A percentile compares a stretch with the other conserved stretches of the same genome.
Evolutionary conservation across 306 rosid genomes (phyloP).

Genomic region (Astragalus glycyphyllos): DNA sequence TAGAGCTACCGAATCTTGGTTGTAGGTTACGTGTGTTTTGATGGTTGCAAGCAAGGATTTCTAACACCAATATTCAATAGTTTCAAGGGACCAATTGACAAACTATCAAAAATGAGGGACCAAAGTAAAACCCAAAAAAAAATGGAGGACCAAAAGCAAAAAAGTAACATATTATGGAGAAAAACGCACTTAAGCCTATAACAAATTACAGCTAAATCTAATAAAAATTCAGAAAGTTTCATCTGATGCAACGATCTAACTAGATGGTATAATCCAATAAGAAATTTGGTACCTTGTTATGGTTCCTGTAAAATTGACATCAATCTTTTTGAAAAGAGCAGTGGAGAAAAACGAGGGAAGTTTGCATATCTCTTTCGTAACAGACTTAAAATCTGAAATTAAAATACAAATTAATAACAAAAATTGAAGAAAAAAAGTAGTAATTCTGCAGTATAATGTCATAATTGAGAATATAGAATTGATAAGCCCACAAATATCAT

Average conservation of each 20-base stretch:
- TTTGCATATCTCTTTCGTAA: constrained; percentile 62
- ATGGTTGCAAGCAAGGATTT: too few species aligned
- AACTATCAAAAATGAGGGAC: too few species aligned
- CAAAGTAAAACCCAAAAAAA: too few species aligned
- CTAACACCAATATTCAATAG: too few species aligned
- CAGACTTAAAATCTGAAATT: constrained; percentile 60
- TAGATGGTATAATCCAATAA: constrained; percentile 21
- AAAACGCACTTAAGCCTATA: too few species aligned
- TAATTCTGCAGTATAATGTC: constrained; percentile 3
- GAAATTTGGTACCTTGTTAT: constrained; percentile 54
- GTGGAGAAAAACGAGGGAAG: constrained; percentile 64
- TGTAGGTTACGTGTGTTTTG: too few species aligned
- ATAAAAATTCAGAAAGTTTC: constrained; percentile 20
- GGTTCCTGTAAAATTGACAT: constrained; percentile 56
- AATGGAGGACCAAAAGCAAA: too few species aligned
- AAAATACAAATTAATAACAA: constrained; percentile 37
- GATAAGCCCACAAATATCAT: constrained; percentile 37
- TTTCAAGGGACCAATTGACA: too few species aligned
- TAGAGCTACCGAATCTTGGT: too few species aligned
- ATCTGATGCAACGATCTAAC: constrained; percentile 30
- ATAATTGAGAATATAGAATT: constrained; percentile 30
- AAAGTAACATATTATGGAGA: too few species aligned
- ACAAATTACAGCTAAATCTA: constrained; percentile 12
- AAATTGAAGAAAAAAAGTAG: constrained; percentile 14
- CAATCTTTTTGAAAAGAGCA: constrained; percentile 62